Conservation (phyloP, 1,139 yeast species). For the Zhuliangozyma blackwelliae region DNA sequence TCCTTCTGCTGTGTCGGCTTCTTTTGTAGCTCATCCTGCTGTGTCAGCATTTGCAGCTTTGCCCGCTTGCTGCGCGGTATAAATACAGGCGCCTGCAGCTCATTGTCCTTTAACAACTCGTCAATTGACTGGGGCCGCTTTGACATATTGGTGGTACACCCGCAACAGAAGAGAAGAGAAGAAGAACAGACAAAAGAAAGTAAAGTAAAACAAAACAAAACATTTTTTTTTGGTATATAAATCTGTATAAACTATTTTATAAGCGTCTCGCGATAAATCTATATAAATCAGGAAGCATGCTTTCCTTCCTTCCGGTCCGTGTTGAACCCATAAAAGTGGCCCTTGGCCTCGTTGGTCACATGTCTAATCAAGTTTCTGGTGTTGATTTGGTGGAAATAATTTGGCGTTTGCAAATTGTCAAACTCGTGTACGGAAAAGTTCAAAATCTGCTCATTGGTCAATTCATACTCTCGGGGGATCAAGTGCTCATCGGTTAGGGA, state of each 20-base stretch:
- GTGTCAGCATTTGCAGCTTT: conserved; percentile 16
- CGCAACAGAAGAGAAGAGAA: not conserved
- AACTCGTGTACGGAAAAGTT: conserved; percentile 39
- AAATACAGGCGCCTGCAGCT: conserved; percentile 32
- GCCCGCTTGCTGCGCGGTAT: conserved; percentile 47
- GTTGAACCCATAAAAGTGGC: conserved; percentile 43
- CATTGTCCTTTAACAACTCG: conserved; percentile 32
- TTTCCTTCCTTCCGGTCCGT: conserved; percentile 2
- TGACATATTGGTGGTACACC: conserved; percentile 10
- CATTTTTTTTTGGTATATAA: no score
- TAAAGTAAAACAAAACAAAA: no score
- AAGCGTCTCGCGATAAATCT: no score
- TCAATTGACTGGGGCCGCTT: conserved; percentile 39
- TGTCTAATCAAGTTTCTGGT: conserved; percentile 33
- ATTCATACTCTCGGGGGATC: conserved; percentile 40
- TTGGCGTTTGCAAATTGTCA: conserved; percentile 30
- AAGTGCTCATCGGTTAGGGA: conserved; percentile 9
- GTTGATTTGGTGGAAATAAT: conserved; percentile 43
- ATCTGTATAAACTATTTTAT: no score
- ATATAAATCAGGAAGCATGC: not conserved
- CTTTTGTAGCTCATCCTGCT: conserved; percentile 3
- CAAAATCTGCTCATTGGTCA: conserved; percentile 38
- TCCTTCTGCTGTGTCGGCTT: no score
- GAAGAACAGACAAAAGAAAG: not conserved
- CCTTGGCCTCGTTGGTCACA: conserved; percentile 31